Evolutionary conservation across 495 filamentous ascomycete species (phyloP).

Genomic region (Neurospora sp.): DNA sequence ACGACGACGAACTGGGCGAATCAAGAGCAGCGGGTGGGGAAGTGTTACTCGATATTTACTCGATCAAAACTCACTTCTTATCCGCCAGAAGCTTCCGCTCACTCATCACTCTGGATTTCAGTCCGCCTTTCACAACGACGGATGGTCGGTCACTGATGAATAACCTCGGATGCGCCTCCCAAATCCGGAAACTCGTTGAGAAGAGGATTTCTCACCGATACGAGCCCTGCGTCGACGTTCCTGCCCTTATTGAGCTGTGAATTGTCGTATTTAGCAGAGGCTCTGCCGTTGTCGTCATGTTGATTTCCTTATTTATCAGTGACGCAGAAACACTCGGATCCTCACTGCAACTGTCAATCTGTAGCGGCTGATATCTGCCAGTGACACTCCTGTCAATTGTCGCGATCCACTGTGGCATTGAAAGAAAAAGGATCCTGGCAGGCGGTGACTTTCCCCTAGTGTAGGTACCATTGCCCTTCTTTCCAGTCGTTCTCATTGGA

Average conservation of each 20-base stretch:
- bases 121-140: background rate
- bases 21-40: background rate
- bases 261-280: background rate
- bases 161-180: background rate
- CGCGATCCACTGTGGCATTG: background rate
- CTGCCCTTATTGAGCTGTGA: too few species aligned
- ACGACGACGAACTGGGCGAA: background rate
- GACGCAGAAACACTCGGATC: background rate
- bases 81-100: background rate
- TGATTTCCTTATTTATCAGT: background rate
- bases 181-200: background rate
- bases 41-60: background rate
- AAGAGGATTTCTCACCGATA: background rate
- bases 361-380: conserved; percentile 10
- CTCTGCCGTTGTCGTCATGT: background rate
- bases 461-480: too few species aligned
- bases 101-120: background rate
- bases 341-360: background rate
- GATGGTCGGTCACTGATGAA: background rate
- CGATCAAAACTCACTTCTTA: conserved; percentile 21
- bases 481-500: too few species aligned
- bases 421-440: background rate
- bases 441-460: background rate
- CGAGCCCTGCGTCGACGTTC: background rate
- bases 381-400: background rate